Evolutionary conservation across 106 monocot genomes (phyloP).

Genomic region (Allium sativum): DNA sequence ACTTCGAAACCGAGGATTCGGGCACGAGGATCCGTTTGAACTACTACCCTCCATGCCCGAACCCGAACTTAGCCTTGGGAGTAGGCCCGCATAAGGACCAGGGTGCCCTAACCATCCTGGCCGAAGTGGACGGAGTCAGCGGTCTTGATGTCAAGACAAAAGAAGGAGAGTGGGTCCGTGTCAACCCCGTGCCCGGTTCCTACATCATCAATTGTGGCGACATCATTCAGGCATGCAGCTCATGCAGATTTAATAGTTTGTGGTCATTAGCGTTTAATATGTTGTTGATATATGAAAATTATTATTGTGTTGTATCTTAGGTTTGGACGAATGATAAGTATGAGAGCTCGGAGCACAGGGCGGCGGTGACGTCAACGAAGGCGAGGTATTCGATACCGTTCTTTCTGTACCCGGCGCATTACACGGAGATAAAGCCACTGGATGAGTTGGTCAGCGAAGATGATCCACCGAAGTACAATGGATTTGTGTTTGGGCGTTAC

Average conservation of each 20-base stretch:
- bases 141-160: constrained; percentile 56
- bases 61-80: constrained; percentile 50
- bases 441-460: constrained; percentile 41
- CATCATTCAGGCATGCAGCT: constrained; percentile 36
- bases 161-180: constrained; percentile 59
- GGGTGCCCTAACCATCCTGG: constrained; percentile 50
- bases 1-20: constrained; percentile 24
- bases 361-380: constrained; percentile 43
- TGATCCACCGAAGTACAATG: constrained; percentile 34
- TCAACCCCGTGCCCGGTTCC: constrained; percentile 48
- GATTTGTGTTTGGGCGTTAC: constrained; percentile 48
- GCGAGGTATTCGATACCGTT: constrained; percentile 67
- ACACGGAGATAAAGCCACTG: constrained; percentile 32
- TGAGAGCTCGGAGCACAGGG: constrained; percentile 67
- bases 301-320: background rate
- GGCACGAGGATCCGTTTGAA: constrained; percentile 43
- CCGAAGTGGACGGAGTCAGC: constrained; percentile 36
- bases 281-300: no score
- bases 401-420: constrained; percentile 51
- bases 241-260: no score
- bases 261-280: no score
- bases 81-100: constrained; percentile 70
- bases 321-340: constrained; percentile 80
- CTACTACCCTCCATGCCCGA: constrained; percentile 67
- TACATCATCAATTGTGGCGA: constrained; percentile 73